Base-by-base conservation (phyloP, 345 rosid species). In the Clarkia xantiana region DNA sequence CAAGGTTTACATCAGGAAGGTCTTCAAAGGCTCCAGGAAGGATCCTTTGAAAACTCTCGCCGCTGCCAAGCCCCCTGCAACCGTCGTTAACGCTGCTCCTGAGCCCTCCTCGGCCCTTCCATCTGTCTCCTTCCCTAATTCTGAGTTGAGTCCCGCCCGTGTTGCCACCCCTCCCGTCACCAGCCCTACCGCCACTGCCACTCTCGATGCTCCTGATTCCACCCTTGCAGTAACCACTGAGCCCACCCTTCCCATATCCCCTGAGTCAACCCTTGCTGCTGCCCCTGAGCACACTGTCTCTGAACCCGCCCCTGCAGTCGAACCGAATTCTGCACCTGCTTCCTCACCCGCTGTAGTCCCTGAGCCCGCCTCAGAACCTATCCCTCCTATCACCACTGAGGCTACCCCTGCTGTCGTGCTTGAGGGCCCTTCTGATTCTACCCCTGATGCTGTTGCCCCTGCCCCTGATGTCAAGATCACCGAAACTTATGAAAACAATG, bases 1-100 rank as follows among this genome's bases (percentile, higher is more conserved):
- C 70, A 90, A 64, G 62, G 98, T 90, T 11, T 90, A 90, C 59
- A 79, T 72, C 12, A 76, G 98, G 67, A 90, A 86, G 66, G 73
- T 77, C 25, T 82, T 71, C 42, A 82, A 66, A 61, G 83, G 74
- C 8, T 61, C 61, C 34, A 72, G 58, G 48, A 82, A 64, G 25
- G 59, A 52, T 58, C 52, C 40, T 55, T 38, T 14, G 23, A 43
- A 15, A 42, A 51, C 13, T 23, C 36, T 20, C 42, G 13, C 25
- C 52, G 18, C 40, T 43, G 40, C 60, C 39, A 9, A 45, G 66
- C 11, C 62, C 55, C 16, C 56, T 45, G 36, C 61, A 62, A 44
- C 62, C 42, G 3, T 46, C 10, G 43, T 54, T 13, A 19, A n/a
- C 44, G 25, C 51, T 3, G 47, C 58, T 23, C 41, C 58, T 49